Base-by-base conservation (phyloP, 2,329 filamentous ascomycete genomes). In the Didymella pomorum region DNA sequence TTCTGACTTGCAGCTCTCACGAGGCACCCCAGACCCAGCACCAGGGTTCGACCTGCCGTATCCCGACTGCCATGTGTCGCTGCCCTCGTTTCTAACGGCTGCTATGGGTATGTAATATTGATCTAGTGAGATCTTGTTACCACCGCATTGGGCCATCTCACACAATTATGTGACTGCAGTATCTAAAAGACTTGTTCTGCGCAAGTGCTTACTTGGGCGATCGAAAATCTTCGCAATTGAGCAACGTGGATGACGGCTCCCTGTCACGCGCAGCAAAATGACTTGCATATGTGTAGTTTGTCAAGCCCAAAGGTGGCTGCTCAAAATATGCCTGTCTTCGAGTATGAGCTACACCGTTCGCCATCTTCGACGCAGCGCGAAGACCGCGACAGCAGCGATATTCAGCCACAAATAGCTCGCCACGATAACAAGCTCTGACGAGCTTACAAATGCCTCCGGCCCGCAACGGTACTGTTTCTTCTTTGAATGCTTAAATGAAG, bases 41-140 rank as follows among this genome's bases (percentile, higher is more conserved):
- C 42, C 42, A 20, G 48, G 48, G 44, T 53, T 44, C 26, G 39
- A 44, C 29, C 25, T 31, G 56, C 45, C 49, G 14, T 43, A 26
- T 41, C n/a, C 31, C 49, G 29, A 48, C n/a, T 45, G 55, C 55
- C 49, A 58, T 58, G 55, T 49, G 29, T 44, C 42, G 41, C 26
- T 26, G 12, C 37, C 42, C 9, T 49, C 35, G 25, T 31, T 48
- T 43, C 14, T 18, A 51, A 28, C 42, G 54, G 29, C 41, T 42
- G 8, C 43, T 48, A 43, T n/a, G 29, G 21, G 5, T 4, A 33
- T 43, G 21, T 16, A 14, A 44, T 21, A 14, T 39, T 45, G 16
- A 25, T 44, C 23, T 29, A n/a, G 48, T 52, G 28, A 58, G 44
- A 52, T 48, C 37, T 35, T 20, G 28, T 23, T 41, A 37, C 37